These are phyloP conservation scores for Monosporascus sp. DNA, from an alignment of 2,329 filamentous ascomycete species.

Conservation along the genomic window DNA sequence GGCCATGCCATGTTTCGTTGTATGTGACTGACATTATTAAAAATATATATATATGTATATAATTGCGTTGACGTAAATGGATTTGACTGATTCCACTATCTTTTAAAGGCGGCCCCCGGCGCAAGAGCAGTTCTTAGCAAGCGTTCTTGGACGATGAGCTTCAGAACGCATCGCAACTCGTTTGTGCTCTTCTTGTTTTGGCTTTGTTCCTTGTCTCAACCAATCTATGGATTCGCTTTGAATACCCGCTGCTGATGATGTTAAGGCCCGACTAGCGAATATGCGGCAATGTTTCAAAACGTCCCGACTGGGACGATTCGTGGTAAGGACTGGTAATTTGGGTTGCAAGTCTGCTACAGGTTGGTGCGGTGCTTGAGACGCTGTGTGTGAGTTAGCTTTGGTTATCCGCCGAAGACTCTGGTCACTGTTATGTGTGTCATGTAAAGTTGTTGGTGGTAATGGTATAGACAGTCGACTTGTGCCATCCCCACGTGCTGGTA, in stretches of 20 bases:
- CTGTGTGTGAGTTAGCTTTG: slow-evolving; percentile 6
- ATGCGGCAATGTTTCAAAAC: background rate
- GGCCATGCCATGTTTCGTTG: background rate
- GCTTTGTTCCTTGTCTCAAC: background rate
- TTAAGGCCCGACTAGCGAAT: background rate
- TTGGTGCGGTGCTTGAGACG: background rate
- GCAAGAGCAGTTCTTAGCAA: background rate
- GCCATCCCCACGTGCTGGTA: slow-evolving; percentile 1
- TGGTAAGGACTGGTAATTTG: background rate
- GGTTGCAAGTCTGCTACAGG: background rate
- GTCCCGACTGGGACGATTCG: background rate
- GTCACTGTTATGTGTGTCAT: slow-evolving; percentile 15
- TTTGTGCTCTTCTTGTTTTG: background rate
- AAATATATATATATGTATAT: too few relatives aligned
- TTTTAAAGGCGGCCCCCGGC: background rate
- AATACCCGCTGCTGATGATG: background rate
- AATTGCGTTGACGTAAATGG: background rate
- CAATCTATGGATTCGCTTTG: background rate
- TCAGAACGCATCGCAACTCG: background rate
- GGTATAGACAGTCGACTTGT: slow-evolving; percentile 9
- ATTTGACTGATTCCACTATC: background rate
- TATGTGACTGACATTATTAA: background rate
- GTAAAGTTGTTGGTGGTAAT: slow-evolving; percentile 13
- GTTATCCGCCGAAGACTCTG: slow-evolving; percentile 8
- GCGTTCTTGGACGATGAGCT: background rate